Evolutionary conservation across 257 asterid genomes (phyloP).

Genomic region (Plectranthus barbatus): DNA sequence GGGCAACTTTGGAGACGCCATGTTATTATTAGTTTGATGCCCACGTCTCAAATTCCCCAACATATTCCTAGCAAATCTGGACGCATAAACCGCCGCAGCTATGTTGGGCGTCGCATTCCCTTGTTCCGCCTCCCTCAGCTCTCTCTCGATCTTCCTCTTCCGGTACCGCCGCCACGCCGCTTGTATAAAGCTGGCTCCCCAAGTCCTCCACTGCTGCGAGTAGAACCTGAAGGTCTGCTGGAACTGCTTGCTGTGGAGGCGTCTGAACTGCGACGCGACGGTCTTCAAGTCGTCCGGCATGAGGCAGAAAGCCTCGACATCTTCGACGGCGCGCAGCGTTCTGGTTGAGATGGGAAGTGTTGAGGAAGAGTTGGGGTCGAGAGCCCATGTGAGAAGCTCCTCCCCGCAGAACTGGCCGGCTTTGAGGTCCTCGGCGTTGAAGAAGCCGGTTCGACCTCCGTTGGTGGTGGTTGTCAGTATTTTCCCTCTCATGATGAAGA

Average conservation of each 20-base stretch:
- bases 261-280: slow-evolving; percentile 37
- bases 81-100: slow-evolving; percentile 43
- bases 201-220: too few relatives aligned
- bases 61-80: slow-evolving; percentile 47
- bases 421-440: slow-evolving; percentile 39
- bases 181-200: slow-evolving; percentile 67
- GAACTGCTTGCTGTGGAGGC: slow-evolving; percentile 39
- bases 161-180: slow-evolving; percentile 55
- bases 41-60: slow-evolving; percentile 25
- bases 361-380: slow-evolving; percentile 39
- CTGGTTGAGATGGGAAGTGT: slow-evolving; percentile 46
- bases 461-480: slow-evolving; percentile 45
- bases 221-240: too few relatives aligned
- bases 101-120: slow-evolving; percentile 23
- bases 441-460: slow-evolving; percentile 56
- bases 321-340: slow-evolving; percentile 34
- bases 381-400: slow-evolving; percentile 52
- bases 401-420: slow-evolving; percentile 52
- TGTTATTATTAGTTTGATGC: slow-evolving; percentile 4
- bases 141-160: slow-evolving; percentile 41
- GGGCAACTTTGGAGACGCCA: slow-evolving; percentile 28
- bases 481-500: slow-evolving; percentile 56
- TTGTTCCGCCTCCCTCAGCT: slow-evolving; percentile 37
- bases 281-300: slow-evolving; percentile 30
- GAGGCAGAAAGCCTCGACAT: slow-evolving; percentile 40